These are phyloP conservation scores for Pseudofabraea citricarpa DNA, from an alignment of 2,329 filamentous ascomycete species.

Conservation along the genomic window DNA sequence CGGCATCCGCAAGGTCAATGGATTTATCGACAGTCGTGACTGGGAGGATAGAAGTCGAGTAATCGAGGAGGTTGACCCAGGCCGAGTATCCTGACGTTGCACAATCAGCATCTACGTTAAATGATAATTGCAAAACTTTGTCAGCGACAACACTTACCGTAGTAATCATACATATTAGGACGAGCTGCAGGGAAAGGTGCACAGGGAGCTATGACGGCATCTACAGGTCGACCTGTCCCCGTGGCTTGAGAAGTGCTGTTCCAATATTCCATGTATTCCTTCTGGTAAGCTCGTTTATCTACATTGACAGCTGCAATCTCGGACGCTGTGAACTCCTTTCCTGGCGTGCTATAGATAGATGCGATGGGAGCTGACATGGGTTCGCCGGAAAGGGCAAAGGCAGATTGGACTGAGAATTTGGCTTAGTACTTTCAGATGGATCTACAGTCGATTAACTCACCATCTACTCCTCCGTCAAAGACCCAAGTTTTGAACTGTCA, in stretches of 20 bases:
- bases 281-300: slow-evolving; percentile 48
- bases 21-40: slow-evolving; percentile 48
- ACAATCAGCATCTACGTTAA: neutral
- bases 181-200: slow-evolving; percentile 45
- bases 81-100: slow-evolving; percentile 21
- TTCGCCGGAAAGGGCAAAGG: slow-evolving; percentile 52
- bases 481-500: slow-evolving; percentile 29
- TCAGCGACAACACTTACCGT: slow-evolving; percentile 36
- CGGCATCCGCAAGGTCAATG: slow-evolving; percentile 37
- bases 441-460: slow-evolving; percentile 9
- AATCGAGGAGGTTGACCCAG: slow-evolving; percentile 51
- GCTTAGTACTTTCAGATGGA: too few relatives aligned
- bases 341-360: slow-evolving; percentile 20
- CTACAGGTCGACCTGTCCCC: slow-evolving; percentile 39
- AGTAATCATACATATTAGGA: slow-evolving; percentile 40
- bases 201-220: slow-evolving; percentile 47
- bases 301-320: slow-evolving; percentile 37
- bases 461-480: slow-evolving; percentile 46
- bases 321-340: slow-evolving; percentile 27
- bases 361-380: slow-evolving; percentile 27
- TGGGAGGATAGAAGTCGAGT: slow-evolving; percentile 48
- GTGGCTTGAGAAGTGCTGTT: slow-evolving; percentile 19
- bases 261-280: slow-evolving; percentile 52
- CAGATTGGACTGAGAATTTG: slow-evolving; percentile 34
- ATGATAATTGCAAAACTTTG: too few relatives aligned